These are phyloP conservation scores for Closterium sp. DNA, from an alignment of 139 green algal species.

Conservation along the genomic window DNA sequence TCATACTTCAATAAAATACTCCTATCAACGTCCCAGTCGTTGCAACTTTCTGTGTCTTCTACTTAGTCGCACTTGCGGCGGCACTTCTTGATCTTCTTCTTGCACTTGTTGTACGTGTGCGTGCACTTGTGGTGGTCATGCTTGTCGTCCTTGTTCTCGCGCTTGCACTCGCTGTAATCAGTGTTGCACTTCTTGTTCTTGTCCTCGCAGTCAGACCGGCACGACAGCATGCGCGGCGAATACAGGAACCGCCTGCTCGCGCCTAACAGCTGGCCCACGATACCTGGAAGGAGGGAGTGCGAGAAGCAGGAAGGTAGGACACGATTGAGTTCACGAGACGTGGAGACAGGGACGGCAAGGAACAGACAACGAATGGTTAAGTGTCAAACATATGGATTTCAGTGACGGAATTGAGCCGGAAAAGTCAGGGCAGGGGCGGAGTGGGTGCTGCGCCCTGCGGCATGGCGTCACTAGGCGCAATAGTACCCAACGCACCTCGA, in stretches of 20 bases:
- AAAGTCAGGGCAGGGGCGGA: no score
- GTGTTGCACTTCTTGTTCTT: background rate
- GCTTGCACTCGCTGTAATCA: background rate
- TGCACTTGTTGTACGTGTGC: background rate
- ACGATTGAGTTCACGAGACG: no score
- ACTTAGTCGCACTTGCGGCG: background rate
- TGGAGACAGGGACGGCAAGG: no score
- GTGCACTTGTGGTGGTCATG: background rate
- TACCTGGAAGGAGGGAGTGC: background rate
- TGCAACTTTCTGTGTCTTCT: no score
- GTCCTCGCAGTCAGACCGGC: background rate
- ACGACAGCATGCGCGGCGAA: background rate
- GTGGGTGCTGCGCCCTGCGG: no score
- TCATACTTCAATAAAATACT: no score
- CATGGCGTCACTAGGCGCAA: no score
- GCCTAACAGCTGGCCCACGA: background rate
- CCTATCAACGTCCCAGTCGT: no score
- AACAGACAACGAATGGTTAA: no score
- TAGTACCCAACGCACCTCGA: background rate
- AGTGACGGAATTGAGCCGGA: no score
- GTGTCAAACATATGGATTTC: no score
- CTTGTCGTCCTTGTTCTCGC: background rate
- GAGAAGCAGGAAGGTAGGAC: no score
- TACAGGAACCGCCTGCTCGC: background rate
- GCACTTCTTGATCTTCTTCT: background rate